A percentile compares a stretch with the other conserved stretches of the same genome.
phyloP scores from a whole-genome alignment of 768 basidiomycete genomes.

The Pleurotus giganteus region DNA sequence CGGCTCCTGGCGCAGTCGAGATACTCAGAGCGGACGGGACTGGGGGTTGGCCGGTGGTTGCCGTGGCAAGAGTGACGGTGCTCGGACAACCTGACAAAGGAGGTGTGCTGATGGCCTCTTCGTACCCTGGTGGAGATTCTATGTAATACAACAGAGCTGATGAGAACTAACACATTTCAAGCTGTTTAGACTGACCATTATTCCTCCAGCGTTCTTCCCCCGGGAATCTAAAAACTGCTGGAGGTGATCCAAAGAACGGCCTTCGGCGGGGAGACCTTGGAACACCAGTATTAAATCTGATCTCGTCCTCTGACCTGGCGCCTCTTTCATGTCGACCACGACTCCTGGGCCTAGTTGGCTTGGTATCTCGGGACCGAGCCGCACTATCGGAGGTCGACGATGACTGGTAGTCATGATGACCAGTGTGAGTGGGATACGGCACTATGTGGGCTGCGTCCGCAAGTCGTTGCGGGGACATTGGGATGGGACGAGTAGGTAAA shows the following conservation, averaged over 20 bases:
- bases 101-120: constrained; percentile 59
- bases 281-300: constrained; percentile 39
- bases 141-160: background rate
- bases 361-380: constrained; percentile 43
- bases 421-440: constrained; percentile 58
- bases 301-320: constrained; percentile 42
- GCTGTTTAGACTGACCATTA: background rate
- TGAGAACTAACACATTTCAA: background rate
- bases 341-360: constrained; percentile 38
- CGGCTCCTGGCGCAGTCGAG: background rate
- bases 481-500: constrained; percentile 7
- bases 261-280: constrained; percentile 31
- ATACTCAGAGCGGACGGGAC: background rate
- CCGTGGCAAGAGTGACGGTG: constrained; percentile 35
- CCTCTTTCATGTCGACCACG: constrained; percentile 37
- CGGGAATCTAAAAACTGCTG: constrained; percentile 1
- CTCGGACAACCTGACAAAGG: constrained; percentile 37
- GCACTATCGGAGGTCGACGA: constrained; percentile 50
- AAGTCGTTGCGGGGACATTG: constrained; percentile 28
- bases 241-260: constrained; percentile 14
- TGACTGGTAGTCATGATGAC: constrained; percentile 52
- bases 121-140: constrained; percentile 68
- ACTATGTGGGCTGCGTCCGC: constrained; percentile 50
- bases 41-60: constrained; percentile 20
- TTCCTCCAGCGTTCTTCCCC: background rate